Conservation (phyloP, 2,329 filamentous ascomycete genomes). For the Ophiostoma angusticollis region DNA sequence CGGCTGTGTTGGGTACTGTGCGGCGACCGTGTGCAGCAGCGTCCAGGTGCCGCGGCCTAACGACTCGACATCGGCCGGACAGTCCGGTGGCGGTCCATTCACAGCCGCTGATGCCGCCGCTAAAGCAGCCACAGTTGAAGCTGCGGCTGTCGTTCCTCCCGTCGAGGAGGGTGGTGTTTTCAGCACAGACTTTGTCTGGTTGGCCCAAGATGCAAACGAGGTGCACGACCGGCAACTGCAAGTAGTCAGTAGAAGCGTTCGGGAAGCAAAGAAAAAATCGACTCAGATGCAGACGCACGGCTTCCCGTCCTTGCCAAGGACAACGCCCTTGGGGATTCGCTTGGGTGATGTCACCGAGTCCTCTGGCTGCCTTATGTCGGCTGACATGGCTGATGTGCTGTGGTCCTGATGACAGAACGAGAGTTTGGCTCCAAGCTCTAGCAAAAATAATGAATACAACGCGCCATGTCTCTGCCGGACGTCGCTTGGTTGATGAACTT, state of each 20-base stretch:
- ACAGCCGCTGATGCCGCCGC: constrained; percentile 20
- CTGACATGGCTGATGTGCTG: constrained; percentile 9
- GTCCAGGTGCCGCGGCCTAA: constrained; percentile 89
- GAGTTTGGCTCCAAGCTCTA: no score
- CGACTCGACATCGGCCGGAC: constrained; percentile 77
- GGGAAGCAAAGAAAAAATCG: background rate
- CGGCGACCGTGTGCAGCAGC: constrained; percentile 81
- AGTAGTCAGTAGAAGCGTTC: background rate
- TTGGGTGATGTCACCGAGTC: constrained; percentile 25
- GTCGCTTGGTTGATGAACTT: no score
- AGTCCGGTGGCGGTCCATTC: constrained; percentile 43
- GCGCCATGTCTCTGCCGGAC: no score
- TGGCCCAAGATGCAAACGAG: constrained; percentile 50
- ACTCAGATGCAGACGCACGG: constrained; percentile 37
- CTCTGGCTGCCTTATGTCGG: constrained; percentile 23
- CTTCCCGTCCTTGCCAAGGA: constrained; percentile 71
- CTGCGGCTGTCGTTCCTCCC: constrained; percentile 17
- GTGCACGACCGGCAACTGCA: constrained; percentile 59
- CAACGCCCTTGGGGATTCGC: constrained; percentile 55
- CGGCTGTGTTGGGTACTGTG: constrained; percentile 65
- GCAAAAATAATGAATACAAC: no score
- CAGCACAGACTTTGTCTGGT: constrained; percentile 34
- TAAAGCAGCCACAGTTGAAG: constrained; percentile 16
- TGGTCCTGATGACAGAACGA: no score
- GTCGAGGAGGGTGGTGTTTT: constrained; percentile 23